Evolutionary conservation across 768 basidiomycete genomes (phyloP), one percentile per base, ranked within the genome.

Genomic region (Lactifluus piperatus): DNA sequence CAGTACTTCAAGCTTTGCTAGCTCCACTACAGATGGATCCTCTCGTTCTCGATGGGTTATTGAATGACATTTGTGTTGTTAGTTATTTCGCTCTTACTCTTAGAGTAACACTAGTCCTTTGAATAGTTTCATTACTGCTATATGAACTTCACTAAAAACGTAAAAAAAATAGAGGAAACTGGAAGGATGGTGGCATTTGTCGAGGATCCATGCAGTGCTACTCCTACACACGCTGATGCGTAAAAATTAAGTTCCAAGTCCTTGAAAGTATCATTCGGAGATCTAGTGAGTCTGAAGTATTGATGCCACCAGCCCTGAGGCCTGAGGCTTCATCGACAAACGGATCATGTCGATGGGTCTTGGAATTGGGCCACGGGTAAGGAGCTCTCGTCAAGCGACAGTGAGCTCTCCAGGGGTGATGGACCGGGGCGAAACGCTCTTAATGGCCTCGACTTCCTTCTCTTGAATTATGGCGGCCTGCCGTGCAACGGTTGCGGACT

Each of bases 361-460:
- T 52, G 26, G 43, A 24, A 18, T 44, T 47, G 52, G 14, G n/a
- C 27, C 18, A 30, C 43, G 1, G 18, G 36, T 29, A 46, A 11
- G 11, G n/a, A 27, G 43, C 27, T 44, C 43, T 36, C 43, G 41
- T 16, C 32, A 14, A 45, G 30, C 32, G 56, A 44, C 10, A 60
- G 24, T 20, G 52, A 47, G 32, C 47, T 71, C 47, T 69, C 73
- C 20, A 74, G 66, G 49, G 78, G 74, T 37, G 79, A 77, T 46
- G 79, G 74, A 39, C 67, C 67, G n/a, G n/a, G 81, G 82, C 13
- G 84, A 82, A 16, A 74, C 70, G 55, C 76, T 72, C 44, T 74
- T 68, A 54, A 85, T 82, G 34, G 73, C 68, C 62, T 85, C 84
- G 6, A 82, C 74, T 64, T 86, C 83, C 66, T 80, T 79, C 69